phyloP scores from a whole-genome alignment of 2,329 filamentous ascomycete genomes.

The Trichoderma oligosporum region DNA sequence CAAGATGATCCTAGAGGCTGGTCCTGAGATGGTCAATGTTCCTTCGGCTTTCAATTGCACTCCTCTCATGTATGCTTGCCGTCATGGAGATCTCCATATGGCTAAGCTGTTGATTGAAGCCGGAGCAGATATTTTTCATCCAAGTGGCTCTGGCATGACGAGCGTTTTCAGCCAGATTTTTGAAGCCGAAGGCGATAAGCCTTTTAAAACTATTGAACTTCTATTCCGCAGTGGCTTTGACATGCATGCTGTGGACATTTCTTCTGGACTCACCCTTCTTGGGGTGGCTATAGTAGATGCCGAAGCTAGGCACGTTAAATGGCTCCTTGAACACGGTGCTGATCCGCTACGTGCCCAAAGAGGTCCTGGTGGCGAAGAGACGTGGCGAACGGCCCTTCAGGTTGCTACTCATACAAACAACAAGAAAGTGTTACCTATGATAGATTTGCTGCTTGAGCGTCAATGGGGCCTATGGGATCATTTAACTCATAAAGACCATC shows the following conservation, averaged over 20 bases:
- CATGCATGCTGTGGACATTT: conserved; percentile 20
- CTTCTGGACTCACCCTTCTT: conserved; percentile 21
- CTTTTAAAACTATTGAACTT: conserved; percentile 20
- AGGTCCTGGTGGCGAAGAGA: neutral
- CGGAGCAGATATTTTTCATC: conserved; percentile 22
- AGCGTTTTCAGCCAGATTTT: conserved; percentile 20
- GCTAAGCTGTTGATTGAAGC: conserved; percentile 23
- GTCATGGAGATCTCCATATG: conserved; percentile 14
- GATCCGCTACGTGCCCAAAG: conserved; percentile 23
- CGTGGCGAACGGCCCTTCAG: conserved; percentile 23
- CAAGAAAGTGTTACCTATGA: neutral
- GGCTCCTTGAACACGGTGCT: conserved; percentile 25
- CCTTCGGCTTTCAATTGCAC: conserved; percentile 17
- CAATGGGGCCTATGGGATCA: conserved; percentile 21
- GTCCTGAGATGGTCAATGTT: conserved; percentile 23
- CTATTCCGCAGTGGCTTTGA: conserved; percentile 24
- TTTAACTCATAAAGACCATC: conserved; percentile 21
- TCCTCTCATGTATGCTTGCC: conserved; percentile 23
- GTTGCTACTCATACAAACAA: conserved; percentile 8
- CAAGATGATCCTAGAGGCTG: conserved; percentile 22
- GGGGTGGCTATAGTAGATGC: conserved; percentile 21
- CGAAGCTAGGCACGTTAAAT: conserved; percentile 21
- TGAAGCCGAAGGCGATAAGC: neutral
- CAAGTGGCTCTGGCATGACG: conserved; percentile 9
- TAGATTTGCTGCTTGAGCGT: conserved; percentile 23